Base-by-base conservation (phyloP, 805 yeast genomes). In the Danielia reshetovae region DNA sequence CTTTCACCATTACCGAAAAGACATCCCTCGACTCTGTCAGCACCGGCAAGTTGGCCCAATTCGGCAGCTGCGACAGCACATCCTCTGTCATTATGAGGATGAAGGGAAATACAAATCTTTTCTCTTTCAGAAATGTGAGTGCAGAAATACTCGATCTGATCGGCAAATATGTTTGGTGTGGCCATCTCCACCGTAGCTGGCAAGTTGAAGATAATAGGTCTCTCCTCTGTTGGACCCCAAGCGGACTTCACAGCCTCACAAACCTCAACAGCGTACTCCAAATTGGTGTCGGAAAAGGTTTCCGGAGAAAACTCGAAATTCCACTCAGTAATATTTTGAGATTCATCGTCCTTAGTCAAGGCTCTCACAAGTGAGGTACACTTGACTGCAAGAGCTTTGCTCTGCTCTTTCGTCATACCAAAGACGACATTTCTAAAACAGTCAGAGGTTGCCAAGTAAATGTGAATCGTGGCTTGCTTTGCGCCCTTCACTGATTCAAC, bases 61-160 rank as follows among this genome's bases (percentile, higher is more conserved):
- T 84, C 94, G 3, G 88, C 81, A 23, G 93, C 93, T 8, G 90
- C 93, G n/a, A 84, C 89, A 10, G 85, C 89, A 57, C 90, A 83
- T 15, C 94, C 94, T 52, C 94, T 73, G 61, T 84, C 93, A 48
- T 84, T 84, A 60, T 84, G 94, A 21, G 87, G 85, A 57, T 84
- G 94, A 36, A 85, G 72, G 10, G 93, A 83, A 33, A 84, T 74
- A 49, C 85, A 77, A 16, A 85, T 74, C 45, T 71, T 79, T 37
- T 81, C 85, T 45, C 94, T 75, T 43, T 83, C 74, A 30, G 75
- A 49, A 36, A 84, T 74, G 41, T 75, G 62, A 11, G 74, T 75
- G 30, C 76, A 55, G 49, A 84, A 84, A 57, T 74, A 82, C 66
- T 84, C 94, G 39, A 84, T 78, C 68, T 83, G 93, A 56, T 84